Percentiles rank a stretch among this genome's conserved stretches.
Evolutionary conservation across 2,329 filamentous ascomycete genomes (phyloP).

Genomic region (Alternaria gansuensis): DNA sequence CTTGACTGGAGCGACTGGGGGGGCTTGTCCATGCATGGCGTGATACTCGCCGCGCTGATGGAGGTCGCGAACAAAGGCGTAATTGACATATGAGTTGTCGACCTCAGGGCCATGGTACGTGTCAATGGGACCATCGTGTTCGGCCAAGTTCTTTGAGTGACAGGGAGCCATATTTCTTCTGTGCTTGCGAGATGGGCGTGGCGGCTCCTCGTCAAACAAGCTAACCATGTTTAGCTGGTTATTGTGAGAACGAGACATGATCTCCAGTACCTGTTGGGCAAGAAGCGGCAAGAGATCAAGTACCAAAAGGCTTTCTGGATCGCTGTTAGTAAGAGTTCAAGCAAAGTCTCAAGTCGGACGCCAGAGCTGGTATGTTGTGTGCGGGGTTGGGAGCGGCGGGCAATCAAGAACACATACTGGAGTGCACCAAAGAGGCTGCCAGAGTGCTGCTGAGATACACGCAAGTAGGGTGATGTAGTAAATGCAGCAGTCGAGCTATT

Average conservation of each 20-base stretch:
- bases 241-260: slow-evolving; percentile 25
- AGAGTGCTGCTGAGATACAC: not conserved
- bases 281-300: not conserved
- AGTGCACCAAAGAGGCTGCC: not conserved
- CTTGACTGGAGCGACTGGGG: not conserved
- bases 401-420: not conserved
- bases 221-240: slow-evolving; percentile 25
- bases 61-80: not conserved
- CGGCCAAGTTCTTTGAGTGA: not conserved
- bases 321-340: slow-evolving; percentile 6
- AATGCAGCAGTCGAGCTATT: not conserved
- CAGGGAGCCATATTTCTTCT: not conserved
- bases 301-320: not conserved
- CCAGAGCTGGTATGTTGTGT: not conserved
- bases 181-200: not conserved
- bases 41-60: not conserved
- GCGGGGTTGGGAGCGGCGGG: not conserved
- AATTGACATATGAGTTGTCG: not conserved
- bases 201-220: slow-evolving; percentile 11
- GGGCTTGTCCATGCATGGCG: not conserved
- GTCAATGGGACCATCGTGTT: not conserved
- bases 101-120: not conserved
- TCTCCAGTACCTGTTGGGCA: slow-evolving; percentile 6
- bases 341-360: not conserved
- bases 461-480: not conserved